phyloP scores from a whole-genome alignment of 805 yeast species.

The Starmerella tilneyi region DNA sequence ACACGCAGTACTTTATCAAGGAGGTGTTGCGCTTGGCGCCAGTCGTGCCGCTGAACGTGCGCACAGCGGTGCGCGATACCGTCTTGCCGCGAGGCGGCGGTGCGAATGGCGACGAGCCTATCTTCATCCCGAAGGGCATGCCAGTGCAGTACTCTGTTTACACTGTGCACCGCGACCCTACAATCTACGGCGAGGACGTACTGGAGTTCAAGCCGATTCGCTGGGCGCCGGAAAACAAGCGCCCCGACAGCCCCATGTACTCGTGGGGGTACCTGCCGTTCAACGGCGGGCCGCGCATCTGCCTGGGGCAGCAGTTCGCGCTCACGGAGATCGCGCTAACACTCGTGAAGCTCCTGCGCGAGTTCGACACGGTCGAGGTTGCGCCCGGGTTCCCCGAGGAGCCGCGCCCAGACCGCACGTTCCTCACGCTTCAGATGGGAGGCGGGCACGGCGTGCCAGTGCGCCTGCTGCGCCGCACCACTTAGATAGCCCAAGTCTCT shows the following conservation, averaged over 20 bases:
- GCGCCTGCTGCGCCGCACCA: background rate
- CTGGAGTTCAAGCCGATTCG: conserved; percentile 38
- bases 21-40: conserved; percentile 41
- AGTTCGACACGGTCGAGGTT: conserved; percentile 21
- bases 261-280: conserved; percentile 41
- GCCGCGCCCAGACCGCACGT: conserved; percentile 3
- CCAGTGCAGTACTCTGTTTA: conserved; percentile 33
- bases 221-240: conserved; percentile 31
- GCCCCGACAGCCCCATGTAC: conserved; percentile 25
- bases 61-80: conserved; percentile 37
- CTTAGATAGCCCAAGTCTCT: too few relatives aligned
- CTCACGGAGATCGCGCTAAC: conserved; percentile 39
- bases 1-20: conserved; percentile 37
- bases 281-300: conserved; percentile 44
- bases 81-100: conserved; percentile 42
- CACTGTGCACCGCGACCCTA: conserved; percentile 34
- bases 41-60: conserved; percentile 38
- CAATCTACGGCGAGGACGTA: conserved; percentile 37
- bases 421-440: conserved; percentile 14
- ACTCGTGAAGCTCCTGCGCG: conserved; percentile 34
- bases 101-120: conserved; percentile 30
- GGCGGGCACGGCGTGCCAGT: conserved; percentile 16
- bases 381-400: conserved; percentile 10
- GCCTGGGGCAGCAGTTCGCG: conserved; percentile 45
- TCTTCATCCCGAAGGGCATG: conserved; percentile 35